Conservation (phyloP, 1,284 basidiomycete genomes). For the Irpex lacteus region DNA sequence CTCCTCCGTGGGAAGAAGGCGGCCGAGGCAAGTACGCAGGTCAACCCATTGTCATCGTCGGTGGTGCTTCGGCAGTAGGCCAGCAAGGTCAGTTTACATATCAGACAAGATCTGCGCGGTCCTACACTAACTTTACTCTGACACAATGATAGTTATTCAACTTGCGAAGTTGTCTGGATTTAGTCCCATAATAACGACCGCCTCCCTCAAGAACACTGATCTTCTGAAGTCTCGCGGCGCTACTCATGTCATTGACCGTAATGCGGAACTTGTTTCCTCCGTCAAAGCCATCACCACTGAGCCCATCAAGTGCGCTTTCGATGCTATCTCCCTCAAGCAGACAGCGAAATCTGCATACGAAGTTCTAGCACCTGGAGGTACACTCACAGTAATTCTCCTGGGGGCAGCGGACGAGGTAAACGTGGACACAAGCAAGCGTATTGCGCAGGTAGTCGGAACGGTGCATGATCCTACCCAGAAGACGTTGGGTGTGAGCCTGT, state of each 20-base stretch:
- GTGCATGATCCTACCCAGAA: background rate
- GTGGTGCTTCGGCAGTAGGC: conserved; percentile 36
- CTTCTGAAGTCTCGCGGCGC: conserved; percentile 48
- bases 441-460: background rate
- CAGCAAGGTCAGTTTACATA: conserved; percentile 25
- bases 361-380: conserved; percentile 10
- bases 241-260: conserved; percentile 38
- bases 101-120: background rate
- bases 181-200: conserved; percentile 45
- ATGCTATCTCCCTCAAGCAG: conserved; percentile 6
- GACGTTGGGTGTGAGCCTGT: background rate
- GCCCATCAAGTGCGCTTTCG: conserved; percentile 12
- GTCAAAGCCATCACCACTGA: conserved; percentile 10
- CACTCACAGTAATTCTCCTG: conserved; percentile 2
- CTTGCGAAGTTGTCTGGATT: conserved; percentile 47
- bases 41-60: conserved; percentile 33
- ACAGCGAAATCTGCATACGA: conserved; percentile 12
- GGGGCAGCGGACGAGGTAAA: background rate
- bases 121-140: background rate
- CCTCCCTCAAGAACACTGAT: conserved; percentile 39
- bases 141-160: conserved; percentile 34
- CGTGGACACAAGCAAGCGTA: background rate
- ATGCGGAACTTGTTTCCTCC: background rate
- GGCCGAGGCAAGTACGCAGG: conserved; percentile 27
- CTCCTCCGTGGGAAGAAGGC: conserved; percentile 17